A percentile compares a stretch with the other conserved stretches of the same genome.
Conservation (phyloP, 192 early-diverging fungal genomes). For the Backusella circina region DNA sequence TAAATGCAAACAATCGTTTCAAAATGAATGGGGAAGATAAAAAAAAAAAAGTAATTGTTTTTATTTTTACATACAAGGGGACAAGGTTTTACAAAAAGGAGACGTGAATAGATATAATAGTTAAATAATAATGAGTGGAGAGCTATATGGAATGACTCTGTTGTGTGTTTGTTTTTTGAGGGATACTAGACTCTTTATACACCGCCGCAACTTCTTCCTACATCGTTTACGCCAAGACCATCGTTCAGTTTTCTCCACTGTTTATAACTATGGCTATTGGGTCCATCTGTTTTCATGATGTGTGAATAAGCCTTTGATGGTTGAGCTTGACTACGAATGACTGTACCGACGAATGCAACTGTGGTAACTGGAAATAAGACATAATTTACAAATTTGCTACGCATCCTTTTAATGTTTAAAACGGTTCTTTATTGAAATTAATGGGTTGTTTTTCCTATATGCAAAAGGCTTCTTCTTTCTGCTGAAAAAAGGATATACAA, state of each 20-base stretch:
- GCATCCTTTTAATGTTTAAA: neutral
- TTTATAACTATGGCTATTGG: neutral
- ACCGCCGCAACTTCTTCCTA: constrained; percentile 36
- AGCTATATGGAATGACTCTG: neutral
- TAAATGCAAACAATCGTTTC: neutral
- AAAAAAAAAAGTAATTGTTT: neutral
- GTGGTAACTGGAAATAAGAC: constrained; percentile 19
- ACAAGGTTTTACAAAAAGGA: neutral
- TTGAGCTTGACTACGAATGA: constrained; percentile 22
- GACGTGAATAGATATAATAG: neutral
- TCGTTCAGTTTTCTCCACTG: constrained; percentile 33
- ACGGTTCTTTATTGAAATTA: neutral
- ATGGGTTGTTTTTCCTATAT: neutral
- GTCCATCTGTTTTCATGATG: constrained; percentile 21
- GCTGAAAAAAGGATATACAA: neutral
- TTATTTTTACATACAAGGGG: neutral
- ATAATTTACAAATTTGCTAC: constrained; percentile 6
- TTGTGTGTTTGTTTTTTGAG: neutral
- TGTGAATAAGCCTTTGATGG: constrained; percentile 19
- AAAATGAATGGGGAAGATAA: neutral
- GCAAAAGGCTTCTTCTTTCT: neutral
- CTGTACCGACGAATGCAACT: constrained; percentile 18
- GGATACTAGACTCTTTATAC: constrained; percentile 10
- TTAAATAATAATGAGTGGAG: neutral
- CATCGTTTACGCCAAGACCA: constrained; percentile 33